Base-by-base conservation (phyloP, 2,329 filamentous ascomycete species). In the Plectosphaerella sp. region DNA sequence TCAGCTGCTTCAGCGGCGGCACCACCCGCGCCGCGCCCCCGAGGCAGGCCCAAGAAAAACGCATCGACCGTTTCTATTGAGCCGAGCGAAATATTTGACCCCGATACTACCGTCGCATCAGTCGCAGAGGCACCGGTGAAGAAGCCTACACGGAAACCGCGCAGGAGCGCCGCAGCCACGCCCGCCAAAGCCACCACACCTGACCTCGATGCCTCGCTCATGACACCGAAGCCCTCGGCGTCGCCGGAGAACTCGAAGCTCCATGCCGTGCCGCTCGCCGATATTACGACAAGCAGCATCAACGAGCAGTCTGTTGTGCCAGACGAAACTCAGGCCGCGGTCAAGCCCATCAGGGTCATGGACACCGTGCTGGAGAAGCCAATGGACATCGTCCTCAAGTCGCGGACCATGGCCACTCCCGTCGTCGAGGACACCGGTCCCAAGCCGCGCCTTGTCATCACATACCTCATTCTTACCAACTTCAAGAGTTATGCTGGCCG, bases 401-500 rank as follows among this genome's bases (percentile, higher is more conserved):
- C 91, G 47, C 86, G 92, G 54, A 88, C 87, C 35, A 76, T 87
- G 63, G 78, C 83, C 2, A 76, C 84, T 24, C 79, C 82, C 0
- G 72, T 84, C n/a, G 82, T 89, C 43, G 89, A 96, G 66, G 84
- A 90, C 24, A 82, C 80, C 1, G 85, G 81, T 1, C 89, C 91
- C 1, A 96, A 92, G 67, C 77, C 91, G 49, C 88, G 94, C 50
- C 92, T 94, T 58, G 93, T 97, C 50, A 93, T 99, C 58, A 94
- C 90, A 16, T 91, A 96, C 66, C 77, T 99, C 47, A 86, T 96
- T 54, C 79, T 99, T 60, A 95, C 84, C 59, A 99, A 99, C 71
- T 99, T 99, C 83, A 99, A 99, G 75, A 97, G 93, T 74, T 99
- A 99, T 67, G 94, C 94, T 15, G 94, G 94, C 4, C 80, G 89